phyloP scores from a whole-genome alignment of 139 green algal genomes.

The Edaphochlamys debaryana region DNA sequence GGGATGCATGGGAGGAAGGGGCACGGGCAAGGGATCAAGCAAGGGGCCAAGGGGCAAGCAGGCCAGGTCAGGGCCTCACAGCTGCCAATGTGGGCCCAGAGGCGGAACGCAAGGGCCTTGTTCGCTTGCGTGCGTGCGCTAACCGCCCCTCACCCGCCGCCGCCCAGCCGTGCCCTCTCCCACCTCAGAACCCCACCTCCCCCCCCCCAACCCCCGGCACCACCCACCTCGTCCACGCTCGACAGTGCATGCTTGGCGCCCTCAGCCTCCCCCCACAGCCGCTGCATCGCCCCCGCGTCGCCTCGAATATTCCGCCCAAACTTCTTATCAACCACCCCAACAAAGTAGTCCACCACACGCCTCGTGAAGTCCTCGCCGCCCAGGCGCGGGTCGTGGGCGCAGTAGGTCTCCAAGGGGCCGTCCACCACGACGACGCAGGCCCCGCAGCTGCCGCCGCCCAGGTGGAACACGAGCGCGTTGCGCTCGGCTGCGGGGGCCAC shows the following conservation, averaged over 20 bases:
- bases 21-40: too few relatives aligned
- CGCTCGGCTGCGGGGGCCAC: too few relatives aligned
- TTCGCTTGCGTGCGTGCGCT: too few relatives aligned
- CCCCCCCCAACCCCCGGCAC: too few relatives aligned
- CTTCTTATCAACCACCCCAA: conserved; percentile 80
- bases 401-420: conserved; percentile 95
- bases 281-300: conserved; percentile 48
- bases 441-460: conserved; percentile 89
- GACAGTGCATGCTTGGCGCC: conserved; percentile 85
- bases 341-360: conserved; percentile 38
- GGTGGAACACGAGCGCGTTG: conserved; percentile 94
- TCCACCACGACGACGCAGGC: conserved; percentile 95
- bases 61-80: neutral
- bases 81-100: conserved; percentile 6
- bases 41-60: too few relatives aligned
- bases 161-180: too few relatives aligned
- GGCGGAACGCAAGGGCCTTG: too few relatives aligned
- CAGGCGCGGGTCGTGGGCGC: conserved; percentile 94
- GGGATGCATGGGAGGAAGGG: too few relatives aligned
- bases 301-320: conserved; percentile 90
- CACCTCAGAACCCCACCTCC: too few relatives aligned
- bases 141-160: too few relatives aligned
- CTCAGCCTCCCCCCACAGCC: conserved; percentile 87
- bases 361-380: conserved; percentile 97
- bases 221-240: too few relatives aligned